phyloP scores from a whole-genome alignment of 2,329 filamentous ascomycete genomes.

The Nothopassalora personata region DNA sequence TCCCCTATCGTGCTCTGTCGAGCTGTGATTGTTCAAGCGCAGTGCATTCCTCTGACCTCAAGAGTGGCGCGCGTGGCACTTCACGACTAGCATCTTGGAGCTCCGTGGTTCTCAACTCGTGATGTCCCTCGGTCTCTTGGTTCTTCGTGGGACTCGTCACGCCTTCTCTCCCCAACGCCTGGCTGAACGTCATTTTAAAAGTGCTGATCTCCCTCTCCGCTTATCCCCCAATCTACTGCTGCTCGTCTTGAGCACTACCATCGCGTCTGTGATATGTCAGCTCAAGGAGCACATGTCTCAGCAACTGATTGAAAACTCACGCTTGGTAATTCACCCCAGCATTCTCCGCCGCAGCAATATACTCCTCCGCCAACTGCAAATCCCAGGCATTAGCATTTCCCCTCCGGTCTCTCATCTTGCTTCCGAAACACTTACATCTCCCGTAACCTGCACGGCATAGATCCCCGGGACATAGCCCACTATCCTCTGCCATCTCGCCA shows the following conservation, averaged over 20 bases:
- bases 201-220: neutral
- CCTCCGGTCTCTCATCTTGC: neutral
- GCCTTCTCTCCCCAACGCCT: neutral
- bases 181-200: neutral
- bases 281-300: neutral
- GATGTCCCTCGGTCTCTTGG: neutral
- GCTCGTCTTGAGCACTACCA: constrained; percentile 17
- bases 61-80: neutral
- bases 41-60: neutral
- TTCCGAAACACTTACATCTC: constrained; percentile 50
- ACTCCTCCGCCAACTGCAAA: constrained; percentile 51
- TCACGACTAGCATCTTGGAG: neutral
- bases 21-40: no score
- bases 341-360: constrained; percentile 51
- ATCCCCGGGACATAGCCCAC: constrained; percentile 83
- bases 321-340: constrained; percentile 58
- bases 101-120: neutral
- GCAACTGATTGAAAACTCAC: constrained; percentile 31
- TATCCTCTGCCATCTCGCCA: constrained; percentile 91
- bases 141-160: neutral
- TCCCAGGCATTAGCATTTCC: constrained; percentile 9
- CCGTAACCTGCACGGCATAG: constrained; percentile 92
- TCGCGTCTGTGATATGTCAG: constrained; percentile 16
- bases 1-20: neutral
- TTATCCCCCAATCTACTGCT: constrained; percentile 1